Base-by-base conservation (phyloP, 192 early-diverging fungal species). In the Mortierella antarctica region DNA sequence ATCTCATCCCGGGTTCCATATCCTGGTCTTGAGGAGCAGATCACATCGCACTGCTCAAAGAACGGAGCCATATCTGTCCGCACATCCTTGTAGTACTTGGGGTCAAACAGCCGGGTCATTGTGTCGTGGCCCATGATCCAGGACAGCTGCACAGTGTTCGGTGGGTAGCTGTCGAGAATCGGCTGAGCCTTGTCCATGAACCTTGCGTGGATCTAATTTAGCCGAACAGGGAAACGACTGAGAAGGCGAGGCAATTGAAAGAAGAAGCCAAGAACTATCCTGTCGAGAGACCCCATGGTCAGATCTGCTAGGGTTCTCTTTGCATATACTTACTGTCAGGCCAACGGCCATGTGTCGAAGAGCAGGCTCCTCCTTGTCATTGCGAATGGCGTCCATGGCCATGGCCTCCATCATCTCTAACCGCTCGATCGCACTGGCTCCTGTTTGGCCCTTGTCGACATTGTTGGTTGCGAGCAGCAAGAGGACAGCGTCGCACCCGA, bases 121-220 rank as follows among this genome's bases (percentile, higher is more conserved):
- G 94, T 94, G 71, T 95, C 94, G 70, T 85, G 89, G n/a, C 94
- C 94, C 87, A 95, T 84, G 63, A 94, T 89, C 83, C 93, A 95
- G 47, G 88, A 82, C 11, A 90, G 65, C 39, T 78, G 74, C 11
- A 84, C 60, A 15, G 64, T 61, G 14, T 54, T 54, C n/a, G 62
- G 15, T 39, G 54, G 48, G 63, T 75, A 72, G 31, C 50, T 50
- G 39, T 72, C 74, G 8, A 73, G 67, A 39, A 92, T 83, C 2
- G 77, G 82, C 42, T 71, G 71, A 18, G 88, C 83, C 70, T 95
- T 95, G 67, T 95, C 92, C 21, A 93, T 84, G 75, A 95, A 95
- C 41, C 87, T 71, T 18, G 91, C 88, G 53, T 88, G 82, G 41
- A 68, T 80, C 77, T 80, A 60, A 10, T 20, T 21, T 4, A 52